phyloP scores from a whole-genome alignment of 805 yeast genomes.

The Myxozyma monticola region DNA sequence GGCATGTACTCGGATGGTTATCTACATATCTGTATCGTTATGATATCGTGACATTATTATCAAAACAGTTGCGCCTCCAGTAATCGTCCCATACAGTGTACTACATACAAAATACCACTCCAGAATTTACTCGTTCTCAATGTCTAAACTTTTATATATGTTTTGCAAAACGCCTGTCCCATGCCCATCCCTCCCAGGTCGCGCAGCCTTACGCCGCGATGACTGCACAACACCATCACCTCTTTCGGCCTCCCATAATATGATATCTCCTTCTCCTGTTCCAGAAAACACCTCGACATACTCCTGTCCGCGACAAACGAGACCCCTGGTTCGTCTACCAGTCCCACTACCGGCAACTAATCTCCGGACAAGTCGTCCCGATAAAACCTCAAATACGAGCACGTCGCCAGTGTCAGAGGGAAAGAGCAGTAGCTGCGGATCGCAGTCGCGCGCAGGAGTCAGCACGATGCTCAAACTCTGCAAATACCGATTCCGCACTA shows the following conservation, averaged over 20 bases:
- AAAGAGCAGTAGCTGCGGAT: slow-evolving; percentile 58
- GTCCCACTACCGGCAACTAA: slow-evolving; percentile 37
- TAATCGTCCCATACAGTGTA: too few species aligned
- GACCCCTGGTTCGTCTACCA: slow-evolving; percentile 14
- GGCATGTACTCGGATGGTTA: slow-evolving; percentile 64
- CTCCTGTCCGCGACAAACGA: slow-evolving; percentile 26
- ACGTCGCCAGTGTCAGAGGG: slow-evolving; percentile 79
- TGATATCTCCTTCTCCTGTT: slow-evolving; percentile 25
- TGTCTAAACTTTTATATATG: neutral
- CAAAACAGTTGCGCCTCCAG: too few species aligned
- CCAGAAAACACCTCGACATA: slow-evolving; percentile 29
- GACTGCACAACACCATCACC: neutral
- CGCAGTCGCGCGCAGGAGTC: slow-evolving; percentile 54
- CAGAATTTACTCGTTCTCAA: neutral
- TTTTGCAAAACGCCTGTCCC: neutral
- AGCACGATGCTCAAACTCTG: slow-evolving; percentile 60
- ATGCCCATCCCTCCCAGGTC: too few species aligned
- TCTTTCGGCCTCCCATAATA: slow-evolving; percentile 24
- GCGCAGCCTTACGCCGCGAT: neutral
- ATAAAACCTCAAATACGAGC: slow-evolving; percentile 54
- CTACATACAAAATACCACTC: neutral
- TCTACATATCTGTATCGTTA: slow-evolving; percentile 53
- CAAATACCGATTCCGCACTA: slow-evolving; percentile 61
- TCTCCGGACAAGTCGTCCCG: slow-evolving; percentile 64
- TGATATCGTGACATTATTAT: slow-evolving; percentile 38